Base-by-base conservation (phyloP, 2,329 filamentous ascomycete species). In the Colletotrichum lindemuthianum region DNA sequence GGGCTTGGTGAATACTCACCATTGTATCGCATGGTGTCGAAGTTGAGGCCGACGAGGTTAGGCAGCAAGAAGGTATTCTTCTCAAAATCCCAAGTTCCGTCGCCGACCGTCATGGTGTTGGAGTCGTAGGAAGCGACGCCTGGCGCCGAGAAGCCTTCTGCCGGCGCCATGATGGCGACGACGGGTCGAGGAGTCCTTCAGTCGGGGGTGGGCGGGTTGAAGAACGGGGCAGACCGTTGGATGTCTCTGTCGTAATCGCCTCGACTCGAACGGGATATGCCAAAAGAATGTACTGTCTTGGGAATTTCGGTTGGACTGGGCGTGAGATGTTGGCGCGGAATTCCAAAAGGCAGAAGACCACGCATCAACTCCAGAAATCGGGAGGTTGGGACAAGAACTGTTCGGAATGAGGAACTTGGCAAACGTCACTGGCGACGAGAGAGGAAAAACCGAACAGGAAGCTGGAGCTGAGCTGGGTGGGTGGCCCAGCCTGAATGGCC, bases 11-110 rank as follows among this genome's bases (percentile, higher is more conserved):
- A 11, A 39, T 48, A 15, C 82, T 70, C 79, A 92, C 91, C 92
- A 85, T 96, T 96, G 78, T 93, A 93, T 74, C 85, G 88, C 88
- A 92, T 94, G 6, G 92, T 94, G 53, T 90, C 90, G 75, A 92
- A 92, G 74, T 93, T 92, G 68, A 92, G 78, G 8, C 91, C 91
- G 71, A 89, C 82, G 49, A 96, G 79, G 72, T 93, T 93, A 40
- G 92, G 92, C 55, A 96, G 79, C 58, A 96, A 79, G 74, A 95
- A 96, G 15, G 86, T 88, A 72, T 94, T 92, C 74, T 90, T 90
- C 64, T 84, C 82, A 61, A 90, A 90, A 72, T 94, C 90, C 92
- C 92, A 96, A 39, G 92, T 95, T 24, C 92, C 92, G 74, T 95
- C 92, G 67, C 92, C 92, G 13, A 95, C 91, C 59, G 82, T 84